Evolutionary conservation across 2,329 filamentous ascomycete species (phyloP).

Genomic region (Fusarium chaquense): DNA sequence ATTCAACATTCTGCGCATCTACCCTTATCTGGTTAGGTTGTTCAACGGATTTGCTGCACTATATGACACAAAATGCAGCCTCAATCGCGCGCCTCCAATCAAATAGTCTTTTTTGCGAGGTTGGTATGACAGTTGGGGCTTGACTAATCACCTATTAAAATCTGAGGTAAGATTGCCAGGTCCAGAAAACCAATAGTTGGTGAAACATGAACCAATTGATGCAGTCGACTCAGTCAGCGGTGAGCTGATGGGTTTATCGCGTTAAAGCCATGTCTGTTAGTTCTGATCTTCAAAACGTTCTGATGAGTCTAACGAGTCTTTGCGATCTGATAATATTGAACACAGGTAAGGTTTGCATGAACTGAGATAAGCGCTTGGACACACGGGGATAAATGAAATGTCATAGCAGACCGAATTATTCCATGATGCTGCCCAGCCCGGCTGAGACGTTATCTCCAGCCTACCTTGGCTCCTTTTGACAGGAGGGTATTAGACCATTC

Average conservation of each 20-base stretch:
- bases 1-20: slow-evolving; percentile 12
- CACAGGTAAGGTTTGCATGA: background rate
- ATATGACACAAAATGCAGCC: slow-evolving; percentile 4
- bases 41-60: background rate
- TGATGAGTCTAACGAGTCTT: too few relatives aligned
- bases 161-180: slow-evolving; percentile 25
- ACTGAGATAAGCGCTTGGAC: background rate
- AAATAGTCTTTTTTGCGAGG: background rate
- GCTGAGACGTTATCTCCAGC: accelerated
- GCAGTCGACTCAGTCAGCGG: background rate
- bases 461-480: accelerated
- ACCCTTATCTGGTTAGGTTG: slow-evolving; percentile 13
- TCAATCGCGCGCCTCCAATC: slow-evolving; percentile 8
- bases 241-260: background rate
- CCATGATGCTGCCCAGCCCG: background rate
- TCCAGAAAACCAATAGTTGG: background rate
- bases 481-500: too few relatives aligned
- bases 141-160: slow-evolving; percentile 13
- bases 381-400: background rate
- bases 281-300: background rate
- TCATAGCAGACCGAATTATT: accelerated
- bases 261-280: background rate
- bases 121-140: slow-evolving; percentile 19
- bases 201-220: background rate
- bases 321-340: background rate